Evolutionary conservation across 2,329 filamentous ascomycete genomes (phyloP).

Genomic region (Chrysoporthe austroafricana): DNA sequence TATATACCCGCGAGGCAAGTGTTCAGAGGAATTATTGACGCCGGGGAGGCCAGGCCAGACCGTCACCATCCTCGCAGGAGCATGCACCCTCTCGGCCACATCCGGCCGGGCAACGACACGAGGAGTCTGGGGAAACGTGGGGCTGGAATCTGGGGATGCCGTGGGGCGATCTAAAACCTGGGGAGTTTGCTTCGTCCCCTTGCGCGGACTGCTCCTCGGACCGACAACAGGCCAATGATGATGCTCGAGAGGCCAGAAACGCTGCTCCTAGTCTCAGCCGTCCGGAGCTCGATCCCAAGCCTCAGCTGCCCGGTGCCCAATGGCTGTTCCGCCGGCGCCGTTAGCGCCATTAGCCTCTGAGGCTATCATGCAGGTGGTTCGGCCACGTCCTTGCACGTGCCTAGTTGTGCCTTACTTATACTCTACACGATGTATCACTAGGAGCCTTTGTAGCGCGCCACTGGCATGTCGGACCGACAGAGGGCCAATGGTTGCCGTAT

Average conservation of each 20-base stretch:
- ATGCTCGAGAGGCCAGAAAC: not conserved
- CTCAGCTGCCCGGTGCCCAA: no score
- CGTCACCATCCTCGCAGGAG: not conserved
- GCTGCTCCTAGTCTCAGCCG: not conserved
- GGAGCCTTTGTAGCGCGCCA: constrained; percentile 41
- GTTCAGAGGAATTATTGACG: not conserved
- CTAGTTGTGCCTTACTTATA: no score
- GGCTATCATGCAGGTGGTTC: no score
- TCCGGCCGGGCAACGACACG: not conserved
- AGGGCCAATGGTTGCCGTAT: no score
- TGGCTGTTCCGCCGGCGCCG: no score
- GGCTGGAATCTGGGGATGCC: not conserved
- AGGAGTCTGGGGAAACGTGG: not conserved
- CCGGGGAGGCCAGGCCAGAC: not conserved
- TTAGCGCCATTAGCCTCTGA: no score
- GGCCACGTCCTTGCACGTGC: no score
- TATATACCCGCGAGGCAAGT: not conserved
- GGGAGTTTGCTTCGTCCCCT: not conserved
- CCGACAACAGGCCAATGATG: not conserved
- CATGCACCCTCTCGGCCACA: not conserved
- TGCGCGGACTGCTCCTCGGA: not conserved
- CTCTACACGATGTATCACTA: no score
- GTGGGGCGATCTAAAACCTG: not conserved
- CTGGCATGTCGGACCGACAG: no score
- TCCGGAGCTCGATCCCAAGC: not conserved